phyloP scores from a whole-genome alignment of 2,329 filamentous ascomycete species.

The Alternaria angustiovoidea region DNA sequence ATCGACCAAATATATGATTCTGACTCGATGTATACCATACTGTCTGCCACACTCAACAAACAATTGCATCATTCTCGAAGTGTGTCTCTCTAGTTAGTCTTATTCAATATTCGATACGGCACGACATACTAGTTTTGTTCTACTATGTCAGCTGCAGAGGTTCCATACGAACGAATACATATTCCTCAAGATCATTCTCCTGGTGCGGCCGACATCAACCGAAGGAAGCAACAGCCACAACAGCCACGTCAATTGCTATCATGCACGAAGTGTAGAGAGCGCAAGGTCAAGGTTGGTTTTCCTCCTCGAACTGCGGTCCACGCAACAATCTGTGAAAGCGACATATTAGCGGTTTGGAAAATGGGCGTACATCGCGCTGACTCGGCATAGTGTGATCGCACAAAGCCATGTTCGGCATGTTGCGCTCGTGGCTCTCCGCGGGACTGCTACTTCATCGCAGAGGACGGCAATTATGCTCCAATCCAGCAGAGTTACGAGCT shows the following conservation, averaged over 20 bases:
- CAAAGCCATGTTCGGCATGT: conserved; percentile 59
- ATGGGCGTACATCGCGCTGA: neutral
- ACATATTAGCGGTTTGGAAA: no score
- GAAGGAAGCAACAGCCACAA: conserved; percentile 50
- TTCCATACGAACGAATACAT: conserved; percentile 25
- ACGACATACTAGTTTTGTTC: neutral
- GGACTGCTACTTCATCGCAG: conserved; percentile 58
- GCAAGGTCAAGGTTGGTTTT: conserved; percentile 53
- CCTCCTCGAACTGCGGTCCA: no score
- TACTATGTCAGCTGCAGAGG: conserved; percentile 7
- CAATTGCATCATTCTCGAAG: neutral
- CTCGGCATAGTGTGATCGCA: conserved; percentile 54
- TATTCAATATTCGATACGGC: neutral
- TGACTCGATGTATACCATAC: neutral
- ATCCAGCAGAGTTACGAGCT: conserved; percentile 60
- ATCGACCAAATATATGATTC: neutral
- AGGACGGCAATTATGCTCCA: conserved; percentile 57
- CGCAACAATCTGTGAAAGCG: no score
- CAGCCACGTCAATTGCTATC: conserved; percentile 57
- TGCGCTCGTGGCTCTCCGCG: conserved; percentile 58
- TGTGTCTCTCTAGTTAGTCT: neutral
- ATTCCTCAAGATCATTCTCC: conserved; percentile 19
- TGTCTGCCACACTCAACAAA: neutral
- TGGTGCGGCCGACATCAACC: conserved; percentile 19
- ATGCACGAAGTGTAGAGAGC: conserved; percentile 59